phyloP scores from a whole-genome alignment of 805 yeast species.

The Ogataea trehalophila region DNA sequence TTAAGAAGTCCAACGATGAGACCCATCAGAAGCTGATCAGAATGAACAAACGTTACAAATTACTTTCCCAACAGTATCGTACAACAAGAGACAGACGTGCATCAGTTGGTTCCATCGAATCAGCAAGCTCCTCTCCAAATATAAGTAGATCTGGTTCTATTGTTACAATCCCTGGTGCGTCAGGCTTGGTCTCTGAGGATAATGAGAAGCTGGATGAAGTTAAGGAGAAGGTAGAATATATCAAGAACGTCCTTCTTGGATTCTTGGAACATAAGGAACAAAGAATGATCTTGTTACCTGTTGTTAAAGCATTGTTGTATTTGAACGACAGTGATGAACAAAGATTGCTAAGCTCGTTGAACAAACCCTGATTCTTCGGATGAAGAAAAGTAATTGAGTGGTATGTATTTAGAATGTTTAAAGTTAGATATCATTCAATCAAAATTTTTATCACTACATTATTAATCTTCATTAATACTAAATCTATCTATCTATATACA shows the following conservation, averaged over 20 bases:
- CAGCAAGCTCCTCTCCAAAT: constrained; percentile 17
- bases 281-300: constrained; percentile 79
- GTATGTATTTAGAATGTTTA: no score
- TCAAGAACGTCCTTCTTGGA: constrained; percentile 87
- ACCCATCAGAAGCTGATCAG: constrained; percentile 62
- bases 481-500: background rate
- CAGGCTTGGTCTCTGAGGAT: background rate
- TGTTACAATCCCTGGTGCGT: constrained; percentile 2
- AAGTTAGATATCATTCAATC: no score
- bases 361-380: constrained; percentile 2
- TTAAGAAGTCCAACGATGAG: constrained; percentile 63
- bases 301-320: constrained; percentile 67
- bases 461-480: no score
- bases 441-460: no score
- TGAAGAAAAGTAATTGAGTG: no score
- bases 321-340: constrained; percentile 69
- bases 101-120: constrained; percentile 16
- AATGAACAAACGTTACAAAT: constrained; percentile 63
- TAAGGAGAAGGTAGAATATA: constrained; percentile 60
- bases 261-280: constrained; percentile 92
- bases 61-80: constrained; percentile 54
- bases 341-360: constrained; percentile 55
- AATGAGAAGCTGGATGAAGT: constrained; percentile 26
- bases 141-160: constrained; percentile 19
- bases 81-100: constrained; percentile 26